Base-by-base conservation (phyloP, 805 yeast genomes). In the Lachancea thermotolerans region DNA sequence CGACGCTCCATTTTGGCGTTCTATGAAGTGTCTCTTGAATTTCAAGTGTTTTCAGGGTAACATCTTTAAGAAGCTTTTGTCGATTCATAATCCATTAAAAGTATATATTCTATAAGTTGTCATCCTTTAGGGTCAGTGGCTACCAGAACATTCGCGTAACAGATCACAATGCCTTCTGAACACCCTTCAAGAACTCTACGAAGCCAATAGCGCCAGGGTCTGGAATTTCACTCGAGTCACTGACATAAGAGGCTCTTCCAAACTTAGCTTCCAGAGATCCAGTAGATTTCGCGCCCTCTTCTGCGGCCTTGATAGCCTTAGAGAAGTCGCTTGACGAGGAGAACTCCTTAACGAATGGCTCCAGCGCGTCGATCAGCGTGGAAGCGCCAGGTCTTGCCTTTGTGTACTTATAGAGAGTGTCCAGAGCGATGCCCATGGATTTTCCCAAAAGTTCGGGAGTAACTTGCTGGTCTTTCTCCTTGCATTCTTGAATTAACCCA, bases 171-270 rank as follows among this genome's bases (percentile, higher is more conserved):
- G 53, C 50, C 1, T 52, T 48, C 46, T 62, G 59, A 17, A 66
- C 62, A 56, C 73, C 74, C 48, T 67, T 67, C 46, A 71, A 53
- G 57, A 69, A 70, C 46, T 64, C 85, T 31, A 80, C 84, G 18
- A 90, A 68, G 3, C 97, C 97, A 46, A 87, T 78, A 2, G 97
- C 96, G 52, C 98, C 97, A 4, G 98, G 96, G 57, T 90, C 98
- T 1, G 96, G 95, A 28, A 89, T 67, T 3, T 65, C 66, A n/a
- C 67, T 64, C 5, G 72, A 72, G n/a, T 85, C 86, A 21, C 86
- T 88, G 25, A 90, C 96, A 60, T 90, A 91, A 4, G 95, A 83
- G 14, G 98, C 96, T 58, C 98, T 78, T 28, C 98, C 98, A 54
- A 91, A 88, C 55, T 82, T 82, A 37, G 97, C 97, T 52, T 78